These are phyloP conservation scores for Boletales sp. DNA, from an alignment of 768 basidiomycete species.

Conservation along the genomic window DNA sequence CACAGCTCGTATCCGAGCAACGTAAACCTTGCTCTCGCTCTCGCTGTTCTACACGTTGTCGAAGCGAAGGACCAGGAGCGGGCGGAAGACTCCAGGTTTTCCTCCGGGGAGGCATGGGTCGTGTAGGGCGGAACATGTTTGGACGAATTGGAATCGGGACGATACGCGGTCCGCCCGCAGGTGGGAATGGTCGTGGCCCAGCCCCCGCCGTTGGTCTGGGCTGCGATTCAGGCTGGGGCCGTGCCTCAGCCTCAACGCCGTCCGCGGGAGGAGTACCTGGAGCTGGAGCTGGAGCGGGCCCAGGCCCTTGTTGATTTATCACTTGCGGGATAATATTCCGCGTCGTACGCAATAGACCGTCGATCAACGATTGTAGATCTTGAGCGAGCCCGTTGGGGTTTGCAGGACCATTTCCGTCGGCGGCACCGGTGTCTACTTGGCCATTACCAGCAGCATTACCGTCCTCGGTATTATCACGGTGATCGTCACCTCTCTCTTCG, in stretches of 20 bases:
- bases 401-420: slow-evolving; percentile 17
- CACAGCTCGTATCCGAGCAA: slow-evolving; percentile 71
- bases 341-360: slow-evolving; percentile 25
- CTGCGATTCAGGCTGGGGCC: slow-evolving; percentile 13
- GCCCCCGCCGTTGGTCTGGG: slow-evolving; percentile 1
- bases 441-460: slow-evolving; percentile 2
- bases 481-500: slow-evolving; percentile 7
- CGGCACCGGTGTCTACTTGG: slow-evolving; percentile 4
- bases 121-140: slow-evolving; percentile 21
- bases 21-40: slow-evolving; percentile 72
- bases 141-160: slow-evolving; percentile 17
- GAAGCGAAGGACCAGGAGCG: slow-evolving; percentile 65
- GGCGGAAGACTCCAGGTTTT: slow-evolving; percentile 58
- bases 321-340: slow-evolving; percentile 23
- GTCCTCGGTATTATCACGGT: slow-evolving; percentile 8
- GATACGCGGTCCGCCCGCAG: too few relatives aligned
- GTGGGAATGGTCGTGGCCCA: slow-evolving; percentile 14
- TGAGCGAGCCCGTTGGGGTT: slow-evolving; percentile 17
- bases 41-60: slow-evolving; percentile 67
- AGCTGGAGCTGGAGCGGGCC: background rate
- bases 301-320: slow-evolving; percentile 13
- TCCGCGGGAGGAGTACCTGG: background rate
- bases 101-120: slow-evolving; percentile 28
- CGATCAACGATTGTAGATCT: slow-evolving; percentile 26
- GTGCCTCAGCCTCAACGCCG: slow-evolving; percentile 6